A percentile compares a stretch with the other conserved stretches of the same genome.
These are phyloP conservation scores for Diaporthe velutina DNA, from an alignment of 2,329 filamentous ascomycete genomes.

Conservation along the genomic window DNA sequence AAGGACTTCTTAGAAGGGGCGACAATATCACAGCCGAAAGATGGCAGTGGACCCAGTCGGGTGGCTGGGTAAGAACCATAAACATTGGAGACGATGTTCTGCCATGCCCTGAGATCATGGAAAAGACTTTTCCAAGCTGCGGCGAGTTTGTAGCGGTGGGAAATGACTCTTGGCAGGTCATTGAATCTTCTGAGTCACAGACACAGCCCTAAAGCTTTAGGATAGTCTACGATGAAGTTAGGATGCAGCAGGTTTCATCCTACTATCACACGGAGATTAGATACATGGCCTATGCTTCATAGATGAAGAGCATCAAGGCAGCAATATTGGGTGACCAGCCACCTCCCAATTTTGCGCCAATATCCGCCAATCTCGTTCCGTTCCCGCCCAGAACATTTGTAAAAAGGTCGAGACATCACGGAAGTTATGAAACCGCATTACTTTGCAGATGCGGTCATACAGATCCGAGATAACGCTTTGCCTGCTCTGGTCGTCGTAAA, in stretches of 20 bases:
- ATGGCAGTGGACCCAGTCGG: background rate
- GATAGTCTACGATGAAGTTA: background rate
- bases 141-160: background rate
- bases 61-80: background rate
- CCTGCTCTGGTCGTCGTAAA: background rate
- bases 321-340: background rate
- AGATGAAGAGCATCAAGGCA: background rate
- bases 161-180: background rate
- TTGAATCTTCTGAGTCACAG: background rate
- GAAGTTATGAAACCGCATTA: background rate
- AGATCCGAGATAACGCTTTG: background rate
- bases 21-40: background rate
- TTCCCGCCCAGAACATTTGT: background rate
- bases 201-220: background rate
- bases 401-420: background rate
- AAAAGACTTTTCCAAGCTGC: background rate
- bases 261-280: too few species aligned
- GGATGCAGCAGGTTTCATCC: background rate
- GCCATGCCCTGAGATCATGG: background rate
- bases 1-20: background rate
- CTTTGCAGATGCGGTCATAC: background rate
- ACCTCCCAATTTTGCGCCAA: background rate
- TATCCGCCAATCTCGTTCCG: background rate
- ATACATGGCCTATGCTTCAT: background rate
- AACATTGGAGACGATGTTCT: background rate